Evolutionary conservation across 2,329 filamentous ascomycete species (phyloP).

Genomic region (Diplodia sapinea): DNA sequence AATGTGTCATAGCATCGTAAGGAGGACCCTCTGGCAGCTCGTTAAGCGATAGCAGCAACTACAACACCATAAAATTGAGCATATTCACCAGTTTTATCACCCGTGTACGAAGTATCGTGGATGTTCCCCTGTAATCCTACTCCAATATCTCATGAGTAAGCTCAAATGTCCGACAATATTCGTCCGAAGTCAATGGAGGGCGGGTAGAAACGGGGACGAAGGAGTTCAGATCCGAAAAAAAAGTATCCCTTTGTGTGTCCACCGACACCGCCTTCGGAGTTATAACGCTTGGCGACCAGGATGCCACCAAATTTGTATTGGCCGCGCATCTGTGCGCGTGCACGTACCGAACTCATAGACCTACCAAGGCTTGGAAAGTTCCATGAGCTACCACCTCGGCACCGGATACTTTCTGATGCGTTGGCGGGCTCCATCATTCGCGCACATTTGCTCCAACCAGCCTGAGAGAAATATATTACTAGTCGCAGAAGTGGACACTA

Average conservation of each 20-base stretch:
- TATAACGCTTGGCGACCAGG: too few relatives aligned
- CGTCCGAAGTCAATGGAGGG: background rate
- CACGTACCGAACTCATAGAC: too few relatives aligned
- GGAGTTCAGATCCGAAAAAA: background rate
- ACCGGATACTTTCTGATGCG: slow-evolving; percentile 1
- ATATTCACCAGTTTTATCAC: too few relatives aligned
- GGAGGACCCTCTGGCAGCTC: too few relatives aligned
- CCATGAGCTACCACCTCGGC: background rate
- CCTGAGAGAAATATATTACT: background rate
- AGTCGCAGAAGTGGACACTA: slow-evolving; percentile 9
- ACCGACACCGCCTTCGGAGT: too few relatives aligned
- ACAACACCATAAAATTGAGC: too few relatives aligned
- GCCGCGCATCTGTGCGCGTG: too few relatives aligned
- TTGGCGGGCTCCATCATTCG: background rate
- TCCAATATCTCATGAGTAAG: background rate
- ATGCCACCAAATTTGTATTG: too few relatives aligned
- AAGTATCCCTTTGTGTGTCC: background rate
- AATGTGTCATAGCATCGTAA: too few relatives aligned
- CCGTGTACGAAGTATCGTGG: background rate
- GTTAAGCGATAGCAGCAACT: too few relatives aligned
- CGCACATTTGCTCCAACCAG: background rate
- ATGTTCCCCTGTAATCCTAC: background rate
- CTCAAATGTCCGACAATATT: background rate
- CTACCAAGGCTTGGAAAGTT: background rate
- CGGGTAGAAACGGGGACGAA: background rate